Evolutionary conservation across 139 green algal species (phyloP), one percentile per base, ranked within the genome.

Genomic region (Yamagishiella unicocca): DNA sequence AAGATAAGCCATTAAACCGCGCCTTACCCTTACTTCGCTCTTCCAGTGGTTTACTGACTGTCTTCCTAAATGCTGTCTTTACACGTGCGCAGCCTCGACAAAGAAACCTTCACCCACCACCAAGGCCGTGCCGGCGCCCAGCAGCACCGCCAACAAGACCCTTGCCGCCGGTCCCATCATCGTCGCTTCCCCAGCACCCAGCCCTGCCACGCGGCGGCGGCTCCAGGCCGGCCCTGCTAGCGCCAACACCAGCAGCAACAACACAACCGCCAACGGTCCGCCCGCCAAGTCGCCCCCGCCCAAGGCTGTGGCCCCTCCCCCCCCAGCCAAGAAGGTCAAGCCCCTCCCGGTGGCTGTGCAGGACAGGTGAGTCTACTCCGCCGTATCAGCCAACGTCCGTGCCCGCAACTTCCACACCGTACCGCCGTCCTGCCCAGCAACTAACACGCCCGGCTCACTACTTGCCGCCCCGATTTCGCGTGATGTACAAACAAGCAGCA

Each of bases 321-420:
- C 78, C 9, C 2, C 76, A 3, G 35, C 54, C 35, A 71, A 38
- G 53, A 71, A 55, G 8, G 8, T 75, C 25, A 75, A 75, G 43
- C 64, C 80, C 8, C 64, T 77, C 40, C 62, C 62, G 12, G 8
- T 4, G 12, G 80, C 66, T 4, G 80, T 86, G 33, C 62, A 86
- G 25, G 45, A 75, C 40, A 64, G 42, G 79, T 85, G 31, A 24
- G 74, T 4, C 58, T 27, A n/a, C n/a, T n/a, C 17, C 50, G 50
- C 50, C 17, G 50, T 17, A 58, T 25, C 50, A 58, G 50, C 50
- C 50, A 58, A 12, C 17, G 50, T 17, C 12, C 50, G 17, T 58
- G 50, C 50, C 12, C 50, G 12, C 50, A 17, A 58, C 17, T n/a
- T n/a, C n/a, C n/a, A n/a, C n/a, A n/a, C n/a, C n/a, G n/a, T n/a